Evolutionary conservation across 345 rosid genomes (phyloP).

Genomic region (Melastoma malabathricum): DNA sequence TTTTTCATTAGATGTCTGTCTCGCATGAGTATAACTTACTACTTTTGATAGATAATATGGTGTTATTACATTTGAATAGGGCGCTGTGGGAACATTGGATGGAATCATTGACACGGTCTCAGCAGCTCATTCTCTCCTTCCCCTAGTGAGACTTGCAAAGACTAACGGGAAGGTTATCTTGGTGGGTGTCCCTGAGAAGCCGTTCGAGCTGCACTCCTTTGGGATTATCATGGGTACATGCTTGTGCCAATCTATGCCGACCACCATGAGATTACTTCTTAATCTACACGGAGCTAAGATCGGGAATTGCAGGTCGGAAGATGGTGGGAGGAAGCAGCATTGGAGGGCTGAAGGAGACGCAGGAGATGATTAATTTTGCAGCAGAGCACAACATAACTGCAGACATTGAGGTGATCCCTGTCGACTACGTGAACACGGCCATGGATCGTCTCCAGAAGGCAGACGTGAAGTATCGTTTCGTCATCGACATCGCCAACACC

Average conservation of each 20-base stretch:
- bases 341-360: slow-evolving; percentile 57
- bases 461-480: slow-evolving; percentile 52
- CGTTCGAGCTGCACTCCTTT: slow-evolving; percentile 21
- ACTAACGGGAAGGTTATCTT: slow-evolving; percentile 22
- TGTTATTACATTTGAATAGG: slow-evolving; percentile 2
- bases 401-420: slow-evolving; percentile 35
- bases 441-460: slow-evolving; percentile 32
- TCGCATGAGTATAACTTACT: neutral
- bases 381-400: slow-evolving; percentile 28
- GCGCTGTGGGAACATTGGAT: slow-evolving; percentile 20
- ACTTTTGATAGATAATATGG: neutral
- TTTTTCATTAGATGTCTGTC: neutral
- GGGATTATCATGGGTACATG: slow-evolving; percentile 23
- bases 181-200: slow-evolving; percentile 22
- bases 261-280: no score
- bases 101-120: slow-evolving; percentile 31
- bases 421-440: slow-evolving; percentile 39
- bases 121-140: slow-evolving; percentile 18
- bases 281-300: no score
- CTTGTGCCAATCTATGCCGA: no score
- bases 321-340: slow-evolving; percentile 27
- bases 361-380: slow-evolving; percentile 40
- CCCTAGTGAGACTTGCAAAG: slow-evolving; percentile 22
- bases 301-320: slow-evolving; percentile 25
- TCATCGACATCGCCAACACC: slow-evolving; percentile 26